Evolutionary conservation across 2,329 filamentous ascomycete species (phyloP), one percentile per base, ranked within the genome.

Genomic region (Aspergillus neoniger): DNA sequence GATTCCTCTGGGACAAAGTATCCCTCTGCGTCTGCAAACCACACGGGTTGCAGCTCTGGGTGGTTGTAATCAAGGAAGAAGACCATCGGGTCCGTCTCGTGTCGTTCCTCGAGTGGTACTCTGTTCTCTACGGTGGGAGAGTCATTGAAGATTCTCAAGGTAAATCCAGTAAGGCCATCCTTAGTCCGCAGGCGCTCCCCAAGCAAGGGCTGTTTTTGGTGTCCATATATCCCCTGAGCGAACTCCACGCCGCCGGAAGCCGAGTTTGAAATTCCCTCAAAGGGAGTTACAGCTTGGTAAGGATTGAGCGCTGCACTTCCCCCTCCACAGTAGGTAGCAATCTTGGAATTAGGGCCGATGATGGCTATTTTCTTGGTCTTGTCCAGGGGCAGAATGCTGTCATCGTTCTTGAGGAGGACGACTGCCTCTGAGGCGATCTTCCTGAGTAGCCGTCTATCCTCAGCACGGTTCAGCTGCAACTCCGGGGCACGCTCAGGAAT

Each of bases 361-460:
- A 84, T 74, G 15, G 81, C 80, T 23, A 81, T 74, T 5, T 76
- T 74, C 61, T 80, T 78, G 17, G 67, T 67, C 28, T 72, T 75
- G 39, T 76, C 67, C 43, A 85, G 70, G 0, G 90, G 90, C 1
- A 92, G 78, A 0, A 88, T 71, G 6, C 77, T 78, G 52, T 82
- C 81, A 4, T 90, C 82, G 68, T 92, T 92, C 76, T 91, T 91
- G 25, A 92, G 76, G 9, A 92, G 78, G 1, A 91, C 88, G 17
- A 91, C 86, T 15, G 85, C 85, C 69, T 90, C 87, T 12, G 85
- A 83, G 48, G 86, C 88, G 30, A 88, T 80, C 63, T 81, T 80
- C n/a, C 89, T 81, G 7, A 91, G 81, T 48, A 91, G 77, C 14
- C 79, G 81, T 1, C 85, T 82, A 39, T 85, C 85, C 69, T 88